A percentile compares a stretch with the other conserved stretches of the same genome.
These are phyloP conservation scores for Dictyostelium firmibasis DNA, from an alignment of 78 protist genomes.

Conservation along the genomic window DNA sequence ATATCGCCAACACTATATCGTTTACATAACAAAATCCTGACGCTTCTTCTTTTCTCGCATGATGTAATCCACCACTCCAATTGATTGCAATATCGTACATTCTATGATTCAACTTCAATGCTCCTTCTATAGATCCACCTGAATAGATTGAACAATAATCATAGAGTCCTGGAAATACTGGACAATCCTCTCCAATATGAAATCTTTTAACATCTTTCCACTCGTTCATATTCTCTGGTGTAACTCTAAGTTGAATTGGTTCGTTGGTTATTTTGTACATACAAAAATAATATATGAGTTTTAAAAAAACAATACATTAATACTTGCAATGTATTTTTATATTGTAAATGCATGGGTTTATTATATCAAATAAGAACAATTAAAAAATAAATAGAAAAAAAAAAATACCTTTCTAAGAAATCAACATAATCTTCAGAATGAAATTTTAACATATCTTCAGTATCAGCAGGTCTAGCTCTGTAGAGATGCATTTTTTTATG, in stretches of 20 bases:
- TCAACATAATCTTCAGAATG: slow-evolving; percentile 98
- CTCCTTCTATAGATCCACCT: slow-evolving; percentile 98
- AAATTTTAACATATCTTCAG: slow-evolving; percentile 91
- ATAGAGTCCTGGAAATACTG: slow-evolving; percentile 98
- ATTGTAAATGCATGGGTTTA: too few species aligned
- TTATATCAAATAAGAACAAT: too few species aligned
- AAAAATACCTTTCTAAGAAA: slow-evolving; percentile 85
- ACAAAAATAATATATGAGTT: too few species aligned
- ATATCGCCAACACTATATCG: slow-evolving; percentile 98
- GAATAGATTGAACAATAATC: slow-evolving; percentile 96
- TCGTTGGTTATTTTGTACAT: too few species aligned
- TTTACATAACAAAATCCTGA: slow-evolving; percentile 99
- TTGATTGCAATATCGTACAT: slow-evolving; percentile 97
- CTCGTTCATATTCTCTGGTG: slow-evolving; percentile 35
- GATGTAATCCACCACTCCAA: slow-evolving; percentile 99
- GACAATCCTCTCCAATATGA: slow-evolving; percentile 99
- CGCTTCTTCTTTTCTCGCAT: slow-evolving; percentile 98
- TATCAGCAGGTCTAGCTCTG: slow-evolving; percentile 92
- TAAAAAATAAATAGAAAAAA: too few species aligned
- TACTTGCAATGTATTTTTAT: too few species aligned
- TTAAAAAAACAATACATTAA: too few species aligned
- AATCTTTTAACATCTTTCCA: slow-evolving; percentile 57
- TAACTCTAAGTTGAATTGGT: not conserved
- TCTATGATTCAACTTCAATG: slow-evolving; percentile 89
- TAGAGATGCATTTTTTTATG: slow-evolving; percentile 91